phyloP scores from a whole-genome alignment of 2,329 filamentous ascomycete genomes.

The Myriosclerotinia scirpicola region DNA sequence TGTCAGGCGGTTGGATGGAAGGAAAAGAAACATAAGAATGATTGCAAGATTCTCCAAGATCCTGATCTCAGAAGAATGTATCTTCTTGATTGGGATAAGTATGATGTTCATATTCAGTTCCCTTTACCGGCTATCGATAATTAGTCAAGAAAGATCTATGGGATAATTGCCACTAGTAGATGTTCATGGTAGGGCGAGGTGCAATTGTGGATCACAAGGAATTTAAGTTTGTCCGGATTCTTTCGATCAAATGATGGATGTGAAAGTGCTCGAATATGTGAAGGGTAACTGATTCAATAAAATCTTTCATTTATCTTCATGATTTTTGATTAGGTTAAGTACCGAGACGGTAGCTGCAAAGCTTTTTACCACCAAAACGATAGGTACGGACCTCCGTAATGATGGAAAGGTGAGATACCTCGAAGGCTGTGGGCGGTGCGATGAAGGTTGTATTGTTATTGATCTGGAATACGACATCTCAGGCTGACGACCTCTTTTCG shows the following conservation, averaged over 20 bases:
- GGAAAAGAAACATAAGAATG: constrained; percentile 37
- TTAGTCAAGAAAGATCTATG: background rate
- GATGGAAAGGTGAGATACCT: too few relatives aligned
- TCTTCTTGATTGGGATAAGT: constrained; percentile 34
- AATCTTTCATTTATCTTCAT: background rate
- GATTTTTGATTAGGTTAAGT: too few relatives aligned
- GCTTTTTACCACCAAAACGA: too few relatives aligned
- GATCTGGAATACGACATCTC: too few relatives aligned
- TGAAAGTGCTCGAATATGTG: background rate
- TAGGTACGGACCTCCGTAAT: too few relatives aligned
- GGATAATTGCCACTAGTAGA: background rate
- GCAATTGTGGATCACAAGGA: background rate
- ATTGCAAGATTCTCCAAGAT: constrained; percentile 39
- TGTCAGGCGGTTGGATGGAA: constrained; percentile 37
- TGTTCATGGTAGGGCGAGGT: too few relatives aligned
- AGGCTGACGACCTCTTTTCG: too few relatives aligned
- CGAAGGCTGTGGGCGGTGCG: too few relatives aligned
- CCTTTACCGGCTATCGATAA: constrained; percentile 17
- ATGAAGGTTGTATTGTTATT: too few relatives aligned
- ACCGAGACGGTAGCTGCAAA: too few relatives aligned
- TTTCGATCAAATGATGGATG: background rate
- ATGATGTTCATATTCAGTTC: constrained; percentile 35
- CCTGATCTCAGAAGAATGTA: constrained; percentile 37
- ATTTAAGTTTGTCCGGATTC: accelerated
- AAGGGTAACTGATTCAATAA: background rate